These are phyloP conservation scores for Exserohilum rostratum DNA, from an alignment of 2,329 filamentous ascomycete genomes.

Conservation along the genomic window DNA sequence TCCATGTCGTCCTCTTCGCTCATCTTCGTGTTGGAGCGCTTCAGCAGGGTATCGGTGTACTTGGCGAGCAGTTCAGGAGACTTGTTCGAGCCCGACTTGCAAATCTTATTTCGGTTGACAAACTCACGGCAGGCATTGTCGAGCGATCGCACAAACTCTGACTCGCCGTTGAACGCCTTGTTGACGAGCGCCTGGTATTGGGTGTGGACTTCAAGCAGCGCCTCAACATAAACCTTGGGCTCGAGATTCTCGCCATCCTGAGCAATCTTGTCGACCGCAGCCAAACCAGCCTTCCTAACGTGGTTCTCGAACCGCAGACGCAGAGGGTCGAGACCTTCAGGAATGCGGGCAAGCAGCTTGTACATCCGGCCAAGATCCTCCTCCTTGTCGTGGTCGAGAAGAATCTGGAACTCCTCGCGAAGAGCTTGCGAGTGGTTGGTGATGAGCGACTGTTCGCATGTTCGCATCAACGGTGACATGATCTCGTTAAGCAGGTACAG, in stretches of 20 bases:
- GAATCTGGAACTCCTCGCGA: conserved; percentile 91
- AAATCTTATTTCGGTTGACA: conserved; percentile 96
- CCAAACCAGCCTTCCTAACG: conserved; percentile 85
- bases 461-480: conserved; percentile 78
- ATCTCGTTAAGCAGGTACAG: conserved; percentile 94
- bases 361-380: conserved; percentile 98
- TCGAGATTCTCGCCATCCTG: conserved; percentile 88
- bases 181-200: conserved; percentile 92
- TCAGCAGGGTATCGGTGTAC: conserved; percentile 89
- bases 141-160: conserved; percentile 92
- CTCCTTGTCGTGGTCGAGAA: conserved; percentile 91
- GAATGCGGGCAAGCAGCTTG: conserved; percentile 83
- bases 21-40: conserved; percentile 84
- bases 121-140: conserved; percentile 98
- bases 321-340: conserved; percentile 88
- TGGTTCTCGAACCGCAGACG: conserved; percentile 88
- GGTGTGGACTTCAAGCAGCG: conserved; percentile 89
- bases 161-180: conserved; percentile 90
- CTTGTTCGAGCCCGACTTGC: conserved; percentile 89
- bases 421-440: conserved; percentile 84
- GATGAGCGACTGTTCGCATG: conserved; percentile 88
- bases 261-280: conserved; percentile 89
- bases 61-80: conserved; percentile 95
- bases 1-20: conserved; percentile 95
- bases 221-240: conserved; percentile 95